phyloP scores from a whole-genome alignment of 495 filamentous ascomycete genomes.

The Penicillium steckii region DNA sequence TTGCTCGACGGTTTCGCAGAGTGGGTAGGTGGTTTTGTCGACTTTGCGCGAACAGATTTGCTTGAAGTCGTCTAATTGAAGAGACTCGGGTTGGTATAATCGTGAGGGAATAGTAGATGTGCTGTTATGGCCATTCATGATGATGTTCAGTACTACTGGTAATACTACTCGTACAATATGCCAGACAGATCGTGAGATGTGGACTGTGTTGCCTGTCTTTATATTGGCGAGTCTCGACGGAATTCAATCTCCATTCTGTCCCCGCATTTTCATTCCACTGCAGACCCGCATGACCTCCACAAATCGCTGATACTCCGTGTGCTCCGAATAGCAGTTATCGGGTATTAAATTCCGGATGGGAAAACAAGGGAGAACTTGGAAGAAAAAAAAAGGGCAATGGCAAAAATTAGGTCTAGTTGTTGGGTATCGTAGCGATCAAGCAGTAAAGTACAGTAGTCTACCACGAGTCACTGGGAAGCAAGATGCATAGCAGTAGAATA shows the following conservation, averaged over 20 bases:
- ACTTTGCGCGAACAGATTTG: constrained; percentile 40
- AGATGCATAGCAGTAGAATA: constrained; percentile 3
- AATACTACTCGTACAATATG: too few relatives aligned
- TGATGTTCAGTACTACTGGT: neutral
- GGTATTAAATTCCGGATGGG: neutral
- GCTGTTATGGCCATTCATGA: constrained; percentile 17
- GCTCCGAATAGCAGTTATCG: neutral
- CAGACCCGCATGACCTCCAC: constrained; percentile 9
- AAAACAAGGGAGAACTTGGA: neutral
- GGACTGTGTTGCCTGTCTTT: too few relatives aligned
- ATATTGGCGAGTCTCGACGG: too few relatives aligned
- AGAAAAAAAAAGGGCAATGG: neutral
- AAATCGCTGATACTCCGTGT: constrained; percentile 12
- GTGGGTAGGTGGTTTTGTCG: constrained; percentile 38
- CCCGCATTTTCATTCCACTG: constrained; percentile 12
- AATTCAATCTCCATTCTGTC: constrained; percentile 22
- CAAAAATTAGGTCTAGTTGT: constrained; percentile 18
- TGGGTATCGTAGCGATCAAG: constrained; percentile 33
- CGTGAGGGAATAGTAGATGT: constrained; percentile 17
- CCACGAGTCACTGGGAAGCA: constrained; percentile 21
- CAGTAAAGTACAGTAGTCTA: constrained; percentile 32
- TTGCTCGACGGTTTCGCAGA: constrained; percentile 33
- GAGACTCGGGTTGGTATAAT: constrained; percentile 20
- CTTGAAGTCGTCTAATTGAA: constrained; percentile 39
- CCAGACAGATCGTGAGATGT: too few relatives aligned